phyloP scores from a whole-genome alignment of 2,329 filamentous ascomycete genomes.

The Grosmannia serpens region DNA sequence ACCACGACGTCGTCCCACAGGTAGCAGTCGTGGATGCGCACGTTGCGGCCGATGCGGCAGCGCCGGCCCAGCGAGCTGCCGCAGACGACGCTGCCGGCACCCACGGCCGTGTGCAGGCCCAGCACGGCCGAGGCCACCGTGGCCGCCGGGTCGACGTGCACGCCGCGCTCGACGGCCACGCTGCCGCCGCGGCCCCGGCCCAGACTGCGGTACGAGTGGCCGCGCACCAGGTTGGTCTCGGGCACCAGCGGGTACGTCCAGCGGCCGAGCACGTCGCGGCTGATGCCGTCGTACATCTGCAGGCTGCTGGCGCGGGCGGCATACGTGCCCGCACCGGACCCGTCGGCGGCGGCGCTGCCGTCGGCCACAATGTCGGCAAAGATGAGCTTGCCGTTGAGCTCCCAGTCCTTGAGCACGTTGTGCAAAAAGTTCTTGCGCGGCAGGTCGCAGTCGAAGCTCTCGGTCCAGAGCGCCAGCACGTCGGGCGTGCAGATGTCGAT shows the following conservation, averaged over 20 bases:
- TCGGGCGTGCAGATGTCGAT: constrained; percentile 98
- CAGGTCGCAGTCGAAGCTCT: constrained; percentile 80
- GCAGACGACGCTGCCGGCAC: constrained; percentile 55
- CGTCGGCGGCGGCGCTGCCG: constrained; percentile 15
- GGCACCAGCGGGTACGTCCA: constrained; percentile 87
- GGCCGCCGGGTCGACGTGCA: constrained; percentile 62
- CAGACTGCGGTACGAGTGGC: constrained; percentile 62
- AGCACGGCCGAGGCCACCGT: constrained; percentile 62
- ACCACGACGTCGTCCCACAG: constrained; percentile 80
- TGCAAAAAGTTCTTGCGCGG: constrained; percentile 65
- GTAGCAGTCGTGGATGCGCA: constrained; percentile 66
- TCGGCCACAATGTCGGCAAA: constrained; percentile 76
- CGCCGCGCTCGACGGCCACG: constrained; percentile 68
- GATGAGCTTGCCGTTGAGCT: constrained; percentile 94
- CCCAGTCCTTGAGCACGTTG: constrained; percentile 90
- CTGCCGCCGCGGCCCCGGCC: constrained; percentile 30
- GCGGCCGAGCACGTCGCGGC: constrained; percentile 70
- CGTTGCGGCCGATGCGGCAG: constrained; percentile 79
- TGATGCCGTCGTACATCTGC: constrained; percentile 81
- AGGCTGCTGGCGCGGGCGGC: constrained; percentile 77
- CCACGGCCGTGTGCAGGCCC: constrained; percentile 65
- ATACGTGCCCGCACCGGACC: constrained; percentile 39
- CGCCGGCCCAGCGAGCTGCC: constrained; percentile 74
- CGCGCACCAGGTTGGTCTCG: constrained; percentile 72
- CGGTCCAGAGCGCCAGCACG: constrained; percentile 87